Conservation (phyloP, 2,329 filamentous ascomycete species). For the Bipolaris zeicola region DNA sequence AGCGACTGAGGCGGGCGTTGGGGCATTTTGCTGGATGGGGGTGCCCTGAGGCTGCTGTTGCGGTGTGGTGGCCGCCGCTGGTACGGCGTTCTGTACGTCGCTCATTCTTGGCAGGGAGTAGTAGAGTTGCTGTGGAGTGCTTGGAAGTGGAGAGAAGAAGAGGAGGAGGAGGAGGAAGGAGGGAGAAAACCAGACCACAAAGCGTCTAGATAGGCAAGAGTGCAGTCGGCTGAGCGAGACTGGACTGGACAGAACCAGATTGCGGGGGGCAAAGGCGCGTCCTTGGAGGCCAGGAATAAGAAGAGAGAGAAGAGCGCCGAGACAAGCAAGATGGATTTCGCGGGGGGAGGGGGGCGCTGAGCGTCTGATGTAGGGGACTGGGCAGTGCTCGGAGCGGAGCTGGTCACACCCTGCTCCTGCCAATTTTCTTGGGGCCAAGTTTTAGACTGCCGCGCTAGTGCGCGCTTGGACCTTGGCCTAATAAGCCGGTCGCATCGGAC, state of each 20-base stretch:
- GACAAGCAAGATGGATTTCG: slow-evolving; percentile 10
- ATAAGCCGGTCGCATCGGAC: slow-evolving; percentile 1
- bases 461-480: slow-evolving; percentile 1
- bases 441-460: slow-evolving; percentile 2
- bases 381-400: slow-evolving; percentile 7
- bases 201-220: slow-evolving; percentile 2
- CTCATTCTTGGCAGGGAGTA: slow-evolving; percentile 23
- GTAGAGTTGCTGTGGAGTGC: neutral
- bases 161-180: neutral
- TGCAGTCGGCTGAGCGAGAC: no score
- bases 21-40: slow-evolving; percentile 41
- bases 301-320: slow-evolving; percentile 16
- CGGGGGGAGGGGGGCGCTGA: slow-evolving; percentile 7
- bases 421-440: slow-evolving; percentile 9
- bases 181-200: neutral
- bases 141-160: no score
- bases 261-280: slow-evolving; percentile 3
- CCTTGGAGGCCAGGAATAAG: slow-evolving; percentile 12
- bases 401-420: slow-evolving; percentile 2
- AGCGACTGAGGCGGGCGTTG: slow-evolving; percentile 38
- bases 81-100: slow-evolving; percentile 28
- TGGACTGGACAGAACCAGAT: neutral
- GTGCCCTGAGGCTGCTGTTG: slow-evolving; percentile 43
- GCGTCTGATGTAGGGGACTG: slow-evolving; percentile 9
- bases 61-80: slow-evolving; percentile 34